These are phyloP conservation scores for Geotrichum histeridarum DNA, from an alignment of 1,139 yeast species.

Conservation along the genomic window DNA sequence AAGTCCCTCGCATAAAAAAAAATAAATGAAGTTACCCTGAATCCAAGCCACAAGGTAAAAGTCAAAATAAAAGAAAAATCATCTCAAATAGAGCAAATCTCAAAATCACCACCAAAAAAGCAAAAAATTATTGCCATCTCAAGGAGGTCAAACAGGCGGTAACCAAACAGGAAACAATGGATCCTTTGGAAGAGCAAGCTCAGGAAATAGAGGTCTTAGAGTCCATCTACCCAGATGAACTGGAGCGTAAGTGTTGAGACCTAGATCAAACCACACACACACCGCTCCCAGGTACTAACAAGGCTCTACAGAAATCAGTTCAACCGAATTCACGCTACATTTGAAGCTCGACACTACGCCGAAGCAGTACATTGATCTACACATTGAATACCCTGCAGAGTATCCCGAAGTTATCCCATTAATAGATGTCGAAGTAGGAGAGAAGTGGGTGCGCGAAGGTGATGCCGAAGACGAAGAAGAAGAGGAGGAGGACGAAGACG, in stretches of 20 bases:
- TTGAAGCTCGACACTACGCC: constrained; percentile 55
- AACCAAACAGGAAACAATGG: constrained; percentile 11
- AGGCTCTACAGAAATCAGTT: constrained; percentile 24
- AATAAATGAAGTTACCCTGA: no score
- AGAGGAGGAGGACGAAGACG: constrained; percentile 43
- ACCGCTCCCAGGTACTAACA: neutral
- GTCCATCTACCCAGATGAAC: constrained; percentile 90
- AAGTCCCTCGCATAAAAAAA: no score
- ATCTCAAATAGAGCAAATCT: neutral
- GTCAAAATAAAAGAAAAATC: neutral
- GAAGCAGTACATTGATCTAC: constrained; percentile 47
- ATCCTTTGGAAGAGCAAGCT: constrained; percentile 54
- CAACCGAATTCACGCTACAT: constrained; percentile 36
- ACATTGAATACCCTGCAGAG: constrained; percentile 60
- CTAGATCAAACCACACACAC: constrained; percentile 24
- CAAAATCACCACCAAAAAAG: neutral
- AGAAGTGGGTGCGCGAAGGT: constrained; percentile 29
- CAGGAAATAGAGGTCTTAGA: constrained; percentile 77
- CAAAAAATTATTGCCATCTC: no score
- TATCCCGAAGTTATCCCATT: constrained; percentile 71
- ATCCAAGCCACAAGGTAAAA: neutral
- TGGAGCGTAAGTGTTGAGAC: constrained; percentile 37
- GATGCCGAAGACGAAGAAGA: constrained; percentile 39
- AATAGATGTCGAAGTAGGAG: constrained; percentile 43
- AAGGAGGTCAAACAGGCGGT: neutral